These are phyloP conservation scores for Daphne laureola DNA, from an alignment of 441 rosid species.

Conservation along the genomic window DNA sequence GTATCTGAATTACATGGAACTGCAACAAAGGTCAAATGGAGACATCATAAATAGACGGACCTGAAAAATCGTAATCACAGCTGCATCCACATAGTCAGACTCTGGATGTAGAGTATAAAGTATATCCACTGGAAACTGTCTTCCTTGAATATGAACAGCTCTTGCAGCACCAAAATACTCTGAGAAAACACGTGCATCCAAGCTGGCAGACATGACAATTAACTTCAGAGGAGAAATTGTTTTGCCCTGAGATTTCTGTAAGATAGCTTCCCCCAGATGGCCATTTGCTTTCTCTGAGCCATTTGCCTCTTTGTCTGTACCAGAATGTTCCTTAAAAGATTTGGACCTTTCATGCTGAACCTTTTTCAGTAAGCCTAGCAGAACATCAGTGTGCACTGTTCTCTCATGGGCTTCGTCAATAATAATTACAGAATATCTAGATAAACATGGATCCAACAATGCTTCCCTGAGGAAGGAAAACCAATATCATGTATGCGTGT, in stretches of 20 bases:
- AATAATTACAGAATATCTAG: constrained; percentile 73
- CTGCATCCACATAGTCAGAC: constrained; percentile 73
- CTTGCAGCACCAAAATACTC: constrained; percentile 76
- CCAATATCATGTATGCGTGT: constrained; percentile 9
- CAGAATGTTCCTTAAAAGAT: constrained; percentile 18
- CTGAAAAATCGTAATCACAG: constrained; percentile 77
- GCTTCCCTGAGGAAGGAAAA: constrained; percentile 56
- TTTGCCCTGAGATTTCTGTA: constrained; percentile 39
- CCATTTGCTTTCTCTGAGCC: constrained; percentile 31
- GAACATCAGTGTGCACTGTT: constrained; percentile 87
- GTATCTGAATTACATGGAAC: constrained; percentile 3
- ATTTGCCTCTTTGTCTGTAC: constrained; percentile 19
- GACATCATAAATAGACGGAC: constrained; percentile 28
- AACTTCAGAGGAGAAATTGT: constrained; percentile 63
- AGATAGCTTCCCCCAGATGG: constrained; percentile 19
- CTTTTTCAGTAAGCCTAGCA: constrained; percentile 77
- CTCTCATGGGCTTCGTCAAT: constrained; percentile 98
- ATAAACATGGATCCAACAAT: constrained; percentile 70
- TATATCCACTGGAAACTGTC: constrained; percentile 81
- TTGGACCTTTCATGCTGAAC: constrained; percentile 53
- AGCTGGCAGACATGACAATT: constrained; percentile 93
- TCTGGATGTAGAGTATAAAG: constrained; percentile 62
- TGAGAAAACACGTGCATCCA: constrained; percentile 82
- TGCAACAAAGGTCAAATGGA: constrained; percentile 5
- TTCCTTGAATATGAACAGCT: constrained; percentile 77